Evolutionary conservation across 768 basidiomycete genomes (phyloP), one percentile per base, ranked within the genome.

Genomic region (Calocybe cyanea): DNA sequence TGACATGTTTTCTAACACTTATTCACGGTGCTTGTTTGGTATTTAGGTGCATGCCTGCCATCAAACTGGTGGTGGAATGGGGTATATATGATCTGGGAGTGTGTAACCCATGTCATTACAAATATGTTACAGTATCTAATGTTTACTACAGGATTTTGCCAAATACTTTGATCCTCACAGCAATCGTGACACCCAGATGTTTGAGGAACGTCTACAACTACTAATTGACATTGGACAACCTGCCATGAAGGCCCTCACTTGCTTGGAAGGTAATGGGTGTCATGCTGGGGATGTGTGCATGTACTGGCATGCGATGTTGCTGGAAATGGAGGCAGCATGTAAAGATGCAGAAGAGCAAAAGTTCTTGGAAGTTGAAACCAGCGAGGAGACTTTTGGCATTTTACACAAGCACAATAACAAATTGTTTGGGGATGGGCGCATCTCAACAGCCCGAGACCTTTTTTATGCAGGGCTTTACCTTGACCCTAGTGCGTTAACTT

Each of bases 231-330:
- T 55, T 28, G 42, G 42, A 38, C 45, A 51, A 17, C 46, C 58
- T 2, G 40, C 55, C 36, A 42, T 40, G 13, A 33, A 61, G 38
- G 54, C 55, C 1, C 39, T 64, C 4, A 56, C 58, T 3, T 58
- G 55, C 41, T 53, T 66, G 15, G 63, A 65, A 46, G 51, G 63
- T 17, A 63, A 61, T 34, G 57, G 63, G 21, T 55, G 58, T 3
- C 58, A 46, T 42, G 44, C 56, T 7, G 59, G 56, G 0, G 65
- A 66, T 53, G 61, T 61, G 8, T 62, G 47, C 36, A 13, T 63
- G 7, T 65, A 60, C 37, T 63, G 61, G 63, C 61, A 63, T 46
- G 61, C 63, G 25, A 48, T 54, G 17, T 48, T 59, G 13, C 43
- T 50, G 13, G 37, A 53, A 4, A 58, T n/a, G n/a, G n/a, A n/a